A percentile compares a stretch with the other conserved stretches of the same genome.
phyloP scores from a whole-genome alignment of 106 monocot genomes.

The Xerophyta viscosa region DNA sequence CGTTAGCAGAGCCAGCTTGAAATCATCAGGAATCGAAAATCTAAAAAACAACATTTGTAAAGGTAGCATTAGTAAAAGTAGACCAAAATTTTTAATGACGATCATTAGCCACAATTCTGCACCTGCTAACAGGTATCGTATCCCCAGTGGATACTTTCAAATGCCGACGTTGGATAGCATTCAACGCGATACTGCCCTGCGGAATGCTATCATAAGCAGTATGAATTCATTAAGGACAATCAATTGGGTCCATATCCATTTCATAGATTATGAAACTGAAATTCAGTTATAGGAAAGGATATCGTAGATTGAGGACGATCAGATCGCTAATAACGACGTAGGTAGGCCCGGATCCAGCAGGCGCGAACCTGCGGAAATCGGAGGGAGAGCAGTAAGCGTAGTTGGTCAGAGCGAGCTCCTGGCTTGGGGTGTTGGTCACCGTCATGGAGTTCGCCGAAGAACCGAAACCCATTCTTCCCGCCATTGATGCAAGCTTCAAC shows the following conservation, averaged over 20 bases:
- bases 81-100: background rate
- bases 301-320: slow-evolving; percentile 62
- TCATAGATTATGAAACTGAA: no score
- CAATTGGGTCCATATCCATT: no score
- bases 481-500: no score
- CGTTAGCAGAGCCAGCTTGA: slow-evolving; percentile 79
- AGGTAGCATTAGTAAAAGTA: no score
- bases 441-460: slow-evolving; percentile 30
- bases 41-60: slow-evolving; percentile 16
- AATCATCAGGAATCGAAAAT: slow-evolving; percentile 43
- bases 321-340: slow-evolving; percentile 41
- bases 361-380: slow-evolving; percentile 50
- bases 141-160: slow-evolving; percentile 76
- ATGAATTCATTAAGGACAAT: slow-evolving; percentile 43
- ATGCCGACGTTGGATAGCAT: slow-evolving; percentile 81
- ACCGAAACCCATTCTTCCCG: no score
- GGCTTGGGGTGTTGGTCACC: slow-evolving; percentile 63
- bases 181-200: slow-evolving; percentile 57
- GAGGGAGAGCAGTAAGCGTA: slow-evolving; percentile 56
- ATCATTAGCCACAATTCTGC: background rate
- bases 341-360: slow-evolving; percentile 23
- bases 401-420: slow-evolving; percentile 88
- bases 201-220: slow-evolving; percentile 45
- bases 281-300: no score
- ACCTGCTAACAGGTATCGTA: slow-evolving; percentile 66